Percentiles rank a stretch among this genome's conserved stretches.
These are phyloP conservation scores for Chaetomium cochliodes DNA, from an alignment of 495 filamentous ascomycete genomes.

Conservation along the genomic window DNA sequence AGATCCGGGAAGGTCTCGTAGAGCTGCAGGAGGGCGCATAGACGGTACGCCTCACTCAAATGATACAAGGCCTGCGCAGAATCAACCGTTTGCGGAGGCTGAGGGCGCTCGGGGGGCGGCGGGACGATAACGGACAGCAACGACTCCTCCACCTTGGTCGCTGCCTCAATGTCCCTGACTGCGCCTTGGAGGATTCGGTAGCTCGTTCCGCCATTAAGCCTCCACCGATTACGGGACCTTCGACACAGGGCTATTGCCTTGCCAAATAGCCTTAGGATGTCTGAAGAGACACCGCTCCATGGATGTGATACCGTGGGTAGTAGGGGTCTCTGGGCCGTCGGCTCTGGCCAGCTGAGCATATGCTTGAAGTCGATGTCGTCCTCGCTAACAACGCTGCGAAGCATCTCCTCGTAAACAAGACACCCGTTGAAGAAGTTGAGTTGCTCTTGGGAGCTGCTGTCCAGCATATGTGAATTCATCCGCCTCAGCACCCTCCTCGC, in stretches of 20 bases:
- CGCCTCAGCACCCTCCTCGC: constrained; percentile 30
- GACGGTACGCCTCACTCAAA: constrained; percentile 35
- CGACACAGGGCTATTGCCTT: constrained; percentile 37
- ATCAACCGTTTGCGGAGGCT: constrained; percentile 1
- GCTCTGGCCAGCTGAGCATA: constrained; percentile 41
- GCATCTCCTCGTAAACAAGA: constrained; percentile 40
- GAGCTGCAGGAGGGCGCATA: constrained; percentile 36
- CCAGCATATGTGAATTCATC: constrained; percentile 24
- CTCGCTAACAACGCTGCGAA: constrained; percentile 39
- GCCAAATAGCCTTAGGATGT: constrained; percentile 35
- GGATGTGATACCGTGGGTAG: constrained; percentile 25
- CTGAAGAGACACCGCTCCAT: constrained; percentile 35
- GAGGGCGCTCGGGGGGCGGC: not conserved
- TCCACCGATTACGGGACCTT: constrained; percentile 37
- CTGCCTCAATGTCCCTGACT: constrained; percentile 36
- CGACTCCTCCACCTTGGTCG: constrained; percentile 29
- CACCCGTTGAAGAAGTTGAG: constrained; percentile 40
- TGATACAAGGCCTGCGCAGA: constrained; percentile 21
- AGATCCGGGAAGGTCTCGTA: constrained; percentile 39
- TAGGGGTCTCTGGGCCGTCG: constrained; percentile 15
- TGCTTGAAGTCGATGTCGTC: constrained; percentile 34
- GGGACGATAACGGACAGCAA: constrained; percentile 25
- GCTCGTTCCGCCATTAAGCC: constrained; percentile 33
- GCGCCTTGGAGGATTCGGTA: constrained; percentile 33
- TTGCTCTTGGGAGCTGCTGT: constrained; percentile 25